phyloP scores from a whole-genome alignment of 768 basidiomycete species.

The Chalciporus piperatus region DNA sequence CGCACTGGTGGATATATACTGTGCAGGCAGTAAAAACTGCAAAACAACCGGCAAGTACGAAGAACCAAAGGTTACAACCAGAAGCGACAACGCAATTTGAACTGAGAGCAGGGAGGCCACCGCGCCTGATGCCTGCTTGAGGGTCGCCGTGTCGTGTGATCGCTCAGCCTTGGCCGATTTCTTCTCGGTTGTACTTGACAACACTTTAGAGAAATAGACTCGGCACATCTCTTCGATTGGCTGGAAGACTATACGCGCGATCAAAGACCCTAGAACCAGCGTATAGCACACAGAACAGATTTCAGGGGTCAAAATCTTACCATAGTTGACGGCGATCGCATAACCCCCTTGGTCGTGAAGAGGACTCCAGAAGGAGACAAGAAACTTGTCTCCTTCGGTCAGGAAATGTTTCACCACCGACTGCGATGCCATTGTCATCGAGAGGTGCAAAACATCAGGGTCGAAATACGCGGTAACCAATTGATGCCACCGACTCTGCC shows the following conservation, averaged over 20 bases:
- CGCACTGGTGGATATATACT: slow-evolving; percentile 75
- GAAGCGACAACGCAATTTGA: slow-evolving; percentile 62
- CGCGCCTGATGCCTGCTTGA: slow-evolving; percentile 46
- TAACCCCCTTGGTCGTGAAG: slow-evolving; percentile 91
- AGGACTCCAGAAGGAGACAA: slow-evolving; percentile 81
- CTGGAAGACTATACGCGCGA: slow-evolving; percentile 91
- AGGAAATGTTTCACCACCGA: slow-evolving; percentile 91
- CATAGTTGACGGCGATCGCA: slow-evolving; percentile 94
- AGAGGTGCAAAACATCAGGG: slow-evolving; percentile 52
- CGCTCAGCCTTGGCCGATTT: background rate
- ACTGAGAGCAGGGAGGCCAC: slow-evolving; percentile 61
- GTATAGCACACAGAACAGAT: background rate
- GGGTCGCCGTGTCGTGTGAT: slow-evolving; percentile 2
- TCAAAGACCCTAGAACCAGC: slow-evolving; percentile 67
- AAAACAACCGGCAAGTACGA: slow-evolving; percentile 70
- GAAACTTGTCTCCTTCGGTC: slow-evolving; percentile 92
- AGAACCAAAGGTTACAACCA: slow-evolving; percentile 73
- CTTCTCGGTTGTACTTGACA: slow-evolving; percentile 29
- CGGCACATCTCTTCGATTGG: slow-evolving; percentile 93
- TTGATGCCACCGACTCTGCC: slow-evolving; percentile 2
- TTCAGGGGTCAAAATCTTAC: slow-evolving; percentile 38
- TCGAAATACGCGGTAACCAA: slow-evolving; percentile 39
- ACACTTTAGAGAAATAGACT: slow-evolving; percentile 78
- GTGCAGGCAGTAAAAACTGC: slow-evolving; percentile 64
- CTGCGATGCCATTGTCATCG: slow-evolving; percentile 83